These are phyloP conservation scores for Serendipita sp. DNA, from an alignment of 768 basidiomycete species.

Conservation along the genomic window DNA sequence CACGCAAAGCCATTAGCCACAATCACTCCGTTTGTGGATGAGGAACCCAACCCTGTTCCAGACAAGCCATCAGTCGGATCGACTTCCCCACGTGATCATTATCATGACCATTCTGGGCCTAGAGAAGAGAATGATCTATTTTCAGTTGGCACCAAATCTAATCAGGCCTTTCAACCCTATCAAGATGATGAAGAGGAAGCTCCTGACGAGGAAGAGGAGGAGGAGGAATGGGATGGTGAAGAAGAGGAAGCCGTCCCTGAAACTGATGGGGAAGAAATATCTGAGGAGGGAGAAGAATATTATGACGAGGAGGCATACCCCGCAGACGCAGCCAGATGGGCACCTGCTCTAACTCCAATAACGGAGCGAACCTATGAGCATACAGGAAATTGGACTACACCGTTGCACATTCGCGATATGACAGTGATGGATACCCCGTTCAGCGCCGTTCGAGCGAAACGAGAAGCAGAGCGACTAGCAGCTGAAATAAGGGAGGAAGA, in stretches of 20 bases:
- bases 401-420: conserved; percentile 14
- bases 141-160: background rate
- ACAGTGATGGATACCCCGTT: conserved; percentile 13
- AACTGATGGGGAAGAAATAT: conserved; percentile 8
- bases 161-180: background rate
- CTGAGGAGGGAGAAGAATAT: conserved; percentile 14
- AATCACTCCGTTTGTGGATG: conserved; percentile 5
- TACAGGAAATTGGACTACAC: conserved; percentile 19
- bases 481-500: conserved; percentile 21
- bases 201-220: conserved; percentile 11
- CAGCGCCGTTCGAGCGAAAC: conserved; percentile 26
- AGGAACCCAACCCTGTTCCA: background rate
- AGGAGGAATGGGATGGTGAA: conserved; percentile 18
- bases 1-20: background rate
- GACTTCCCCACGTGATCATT: background rate
- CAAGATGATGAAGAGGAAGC: conserved; percentile 15
- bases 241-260: conserved; percentile 10
- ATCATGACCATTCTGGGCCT: background rate
- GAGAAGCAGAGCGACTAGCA: conserved; percentile 37
- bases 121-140: background rate
- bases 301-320: conserved; percentile 19
- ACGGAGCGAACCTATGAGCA: conserved; percentile 87
- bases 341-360: conserved; percentile 82
- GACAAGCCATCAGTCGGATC: background rate
- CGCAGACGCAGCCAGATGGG: conserved; percentile 70